Evolutionary conservation across 1,139 yeast species (phyloP).

Genomic region (Saccharomyces uvarum): DNA sequence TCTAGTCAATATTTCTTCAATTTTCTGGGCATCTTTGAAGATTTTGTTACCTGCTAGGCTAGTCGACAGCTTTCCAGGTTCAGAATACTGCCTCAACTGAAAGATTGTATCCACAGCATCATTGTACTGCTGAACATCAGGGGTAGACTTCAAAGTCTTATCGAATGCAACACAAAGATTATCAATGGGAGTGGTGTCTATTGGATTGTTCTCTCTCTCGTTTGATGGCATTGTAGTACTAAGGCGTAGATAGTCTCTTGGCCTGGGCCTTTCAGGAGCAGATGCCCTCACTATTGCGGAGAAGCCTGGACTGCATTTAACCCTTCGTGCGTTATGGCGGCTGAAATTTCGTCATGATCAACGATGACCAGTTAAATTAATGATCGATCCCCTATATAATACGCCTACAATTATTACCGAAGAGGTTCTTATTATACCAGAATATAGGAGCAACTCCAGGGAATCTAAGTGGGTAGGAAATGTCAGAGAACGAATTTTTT

Average conservation of each 20-base stretch:
- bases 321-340: neutral
- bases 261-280: neutral
- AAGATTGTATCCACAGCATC: constrained; percentile 6
- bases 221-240: neutral
- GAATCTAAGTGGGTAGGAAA: neutral
- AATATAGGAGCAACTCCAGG: neutral
- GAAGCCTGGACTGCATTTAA: neutral
- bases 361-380: neutral
- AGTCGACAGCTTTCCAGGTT: neutral
- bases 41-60: constrained; percentile 2
- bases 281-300: neutral
- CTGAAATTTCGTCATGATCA: neutral
- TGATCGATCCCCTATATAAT: neutral
- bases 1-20: constrained; percentile 21
- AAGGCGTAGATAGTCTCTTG: neutral
- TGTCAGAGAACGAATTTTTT: constrained; percentile 3
- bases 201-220: neutral
- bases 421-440: neutral
- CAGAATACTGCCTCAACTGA: neutral
- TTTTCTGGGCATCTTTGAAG: constrained; percentile 1
- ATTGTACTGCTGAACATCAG: constrained; percentile 4
- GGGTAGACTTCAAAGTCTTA: constrained; percentile 2
- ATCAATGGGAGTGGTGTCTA: neutral
- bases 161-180: constrained; percentile 1
- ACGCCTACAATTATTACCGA: neutral